Conservation (phyloP, 768 basidiomycete species). For the Baorangia bicolor region DNA sequence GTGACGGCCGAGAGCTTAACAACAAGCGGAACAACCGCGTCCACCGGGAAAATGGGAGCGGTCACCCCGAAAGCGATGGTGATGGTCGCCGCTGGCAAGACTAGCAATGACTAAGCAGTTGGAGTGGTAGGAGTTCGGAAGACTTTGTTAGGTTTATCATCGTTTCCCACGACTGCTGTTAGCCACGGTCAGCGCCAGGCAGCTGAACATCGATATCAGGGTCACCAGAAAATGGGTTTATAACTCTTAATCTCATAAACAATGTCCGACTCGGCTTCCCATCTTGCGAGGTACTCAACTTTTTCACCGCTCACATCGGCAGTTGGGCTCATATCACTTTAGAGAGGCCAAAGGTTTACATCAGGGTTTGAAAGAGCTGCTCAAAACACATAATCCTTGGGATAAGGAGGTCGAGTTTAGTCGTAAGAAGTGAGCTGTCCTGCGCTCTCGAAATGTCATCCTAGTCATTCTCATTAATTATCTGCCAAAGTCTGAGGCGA, state of each 20-base stretch:
- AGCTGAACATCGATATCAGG: constrained; percentile 17
- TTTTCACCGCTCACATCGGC: constrained; percentile 1
- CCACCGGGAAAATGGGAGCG: neutral
- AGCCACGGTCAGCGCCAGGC: constrained; percentile 8
- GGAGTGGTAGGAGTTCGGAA: neutral
- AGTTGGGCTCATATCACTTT: constrained; percentile 7
- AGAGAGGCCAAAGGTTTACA: constrained; percentile 82
- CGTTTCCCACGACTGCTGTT: constrained; percentile 25
- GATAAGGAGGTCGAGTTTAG: constrained; percentile 84
- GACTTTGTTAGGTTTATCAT: neutral
- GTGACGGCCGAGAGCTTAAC: neutral
- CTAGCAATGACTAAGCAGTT: too few relatives aligned
- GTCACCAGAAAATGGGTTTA: constrained; percentile 24
- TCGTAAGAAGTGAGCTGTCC: constrained; percentile 70
- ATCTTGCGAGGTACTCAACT: constrained; percentile 35
- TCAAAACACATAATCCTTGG: constrained; percentile 76
- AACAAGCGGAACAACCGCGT: neutral
- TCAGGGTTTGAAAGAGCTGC: constrained; percentile 69
- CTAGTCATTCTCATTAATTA: constrained; percentile 7
- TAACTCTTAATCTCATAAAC: constrained; percentile 13
- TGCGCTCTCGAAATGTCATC: constrained; percentile 2
- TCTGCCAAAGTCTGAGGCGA: constrained; percentile 56
- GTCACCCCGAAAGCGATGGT: neutral
- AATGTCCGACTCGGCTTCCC: constrained; percentile 43
- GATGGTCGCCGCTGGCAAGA: neutral